Percentiles rank a stretch among this genome's conserved stretches.
Evolutionary conservation across 176 grass and related monocot species (phyloP).

Genomic region (Canna indica): DNA sequence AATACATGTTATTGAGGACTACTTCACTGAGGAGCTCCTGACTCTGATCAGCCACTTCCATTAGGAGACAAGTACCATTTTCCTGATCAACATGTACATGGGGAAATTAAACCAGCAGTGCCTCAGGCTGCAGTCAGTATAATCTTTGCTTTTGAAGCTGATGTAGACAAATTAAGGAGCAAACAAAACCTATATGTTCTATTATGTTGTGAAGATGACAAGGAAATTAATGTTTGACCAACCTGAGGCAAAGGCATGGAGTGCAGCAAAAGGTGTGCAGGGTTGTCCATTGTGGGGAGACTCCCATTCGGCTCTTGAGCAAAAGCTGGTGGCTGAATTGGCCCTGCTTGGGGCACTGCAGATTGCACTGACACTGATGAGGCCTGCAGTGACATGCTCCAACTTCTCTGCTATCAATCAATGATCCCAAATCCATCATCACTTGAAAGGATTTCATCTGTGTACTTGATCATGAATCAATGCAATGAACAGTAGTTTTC

Average conservation of each 20-base stretch:
- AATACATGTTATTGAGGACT: not conserved
- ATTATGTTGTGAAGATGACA: not conserved
- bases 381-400: constrained; percentile 43
- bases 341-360: not conserved
- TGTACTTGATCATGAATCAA: too few species aligned
- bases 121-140: too few species aligned
- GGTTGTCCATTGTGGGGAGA: not conserved
- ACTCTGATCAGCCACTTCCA: not conserved
- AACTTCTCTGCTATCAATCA: constrained; percentile 37
- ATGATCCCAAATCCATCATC: constrained; percentile 10
- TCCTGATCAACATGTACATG: not conserved
- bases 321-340: not conserved
- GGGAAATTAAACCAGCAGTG: too few species aligned
- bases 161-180: too few species aligned
- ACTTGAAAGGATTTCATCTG: not conserved
- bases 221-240: not conserved
- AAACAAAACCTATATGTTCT: not conserved
- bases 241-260: constrained; percentile 1
- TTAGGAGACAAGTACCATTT: not conserved
- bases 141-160: too few species aligned
- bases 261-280: not conserved
- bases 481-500: not conserved
- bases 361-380: constrained; percentile 12
- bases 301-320: too few species aligned
- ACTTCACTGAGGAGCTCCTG: not conserved